phyloP scores from a whole-genome alignment of 139 green algal genomes.

The Chlorella sp. region DNA sequence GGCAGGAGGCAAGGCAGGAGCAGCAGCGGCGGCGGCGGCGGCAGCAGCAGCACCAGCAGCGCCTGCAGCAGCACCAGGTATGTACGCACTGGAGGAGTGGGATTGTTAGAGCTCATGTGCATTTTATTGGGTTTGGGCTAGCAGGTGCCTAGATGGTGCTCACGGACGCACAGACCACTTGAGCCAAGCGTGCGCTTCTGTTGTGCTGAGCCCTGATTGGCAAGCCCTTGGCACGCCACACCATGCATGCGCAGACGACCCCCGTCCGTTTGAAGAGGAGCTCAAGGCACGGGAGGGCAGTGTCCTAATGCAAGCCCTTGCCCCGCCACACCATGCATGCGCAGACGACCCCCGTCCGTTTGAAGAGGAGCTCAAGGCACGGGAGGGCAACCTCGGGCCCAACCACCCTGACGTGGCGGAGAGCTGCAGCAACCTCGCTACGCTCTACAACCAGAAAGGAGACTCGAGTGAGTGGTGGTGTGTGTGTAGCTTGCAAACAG shows the following conservation, averaged over 20 bases:
- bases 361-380: conserved; percentile 48
- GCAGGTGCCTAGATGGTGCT: background rate
- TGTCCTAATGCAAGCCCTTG: conserved; percentile 3
- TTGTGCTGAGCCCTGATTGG: background rate
- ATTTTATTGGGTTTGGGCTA: background rate
- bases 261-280: conserved; percentile 49
- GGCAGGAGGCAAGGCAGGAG: background rate
- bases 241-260: conserved; percentile 32
- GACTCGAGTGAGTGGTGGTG: conserved; percentile 13
- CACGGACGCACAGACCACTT: background rate
- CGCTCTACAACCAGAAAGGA: conserved; percentile 70
- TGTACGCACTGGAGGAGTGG: background rate
- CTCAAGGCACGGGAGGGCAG: conserved; percentile 42
- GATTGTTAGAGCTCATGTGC: background rate
- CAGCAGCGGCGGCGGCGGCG: background rate
- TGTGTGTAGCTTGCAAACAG: too few species aligned
- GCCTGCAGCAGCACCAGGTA: conserved; percentile 12
- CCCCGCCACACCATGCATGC: background rate
- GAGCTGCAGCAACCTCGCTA: conserved; percentile 72
- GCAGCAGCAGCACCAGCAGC: background rate
- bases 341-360: conserved; percentile 44
- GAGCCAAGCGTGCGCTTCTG: background rate
- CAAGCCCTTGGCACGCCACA: background rate
- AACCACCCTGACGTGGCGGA: conserved; percentile 69
- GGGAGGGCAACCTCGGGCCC: conserved; percentile 43